Evolutionary conservation across 495 filamentous ascomycete species (phyloP).

Genomic region (Aspergillus homomorphus): DNA sequence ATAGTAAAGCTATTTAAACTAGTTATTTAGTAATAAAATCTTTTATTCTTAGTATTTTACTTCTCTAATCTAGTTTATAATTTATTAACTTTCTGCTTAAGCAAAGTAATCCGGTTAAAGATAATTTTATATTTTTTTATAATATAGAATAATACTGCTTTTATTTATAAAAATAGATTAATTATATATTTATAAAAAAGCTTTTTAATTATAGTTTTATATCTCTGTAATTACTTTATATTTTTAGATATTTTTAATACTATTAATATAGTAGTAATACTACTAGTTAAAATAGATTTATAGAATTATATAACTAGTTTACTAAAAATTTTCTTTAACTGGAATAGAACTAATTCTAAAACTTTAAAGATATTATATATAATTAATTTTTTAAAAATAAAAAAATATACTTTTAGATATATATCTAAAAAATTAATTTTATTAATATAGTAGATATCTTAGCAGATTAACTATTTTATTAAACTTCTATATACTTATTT

Average conservation of each 20-base stretch:
- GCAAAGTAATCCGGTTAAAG: neutral
- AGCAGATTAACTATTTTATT: conserved; percentile 1
- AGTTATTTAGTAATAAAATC: too few relatives aligned
- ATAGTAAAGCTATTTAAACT: neutral
- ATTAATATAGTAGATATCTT: too few relatives aligned
- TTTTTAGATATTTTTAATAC: too few relatives aligned
- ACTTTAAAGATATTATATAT: too few relatives aligned
- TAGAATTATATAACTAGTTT: neutral
- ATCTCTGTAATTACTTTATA: too few relatives aligned
- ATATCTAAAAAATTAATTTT: too few relatives aligned
- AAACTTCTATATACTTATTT: neutral
- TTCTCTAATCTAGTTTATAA: conserved; percentile 3
- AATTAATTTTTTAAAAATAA: too few relatives aligned
- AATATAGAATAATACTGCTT: conserved; percentile 1
- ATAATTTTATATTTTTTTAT: conserved; percentile 2
- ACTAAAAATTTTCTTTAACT: too few relatives aligned
- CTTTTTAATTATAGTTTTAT: too few relatives aligned
- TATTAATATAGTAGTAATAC: conserved; percentile 1
- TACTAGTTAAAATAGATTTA: neutral
- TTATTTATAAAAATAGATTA: neutral
- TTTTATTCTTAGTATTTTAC: neutral
- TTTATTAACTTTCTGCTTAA: conserved; percentile 1
- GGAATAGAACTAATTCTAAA: too few relatives aligned
- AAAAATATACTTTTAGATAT: too few relatives aligned
- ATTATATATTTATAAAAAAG: too few relatives aligned